These are phyloP conservation scores for Neurospora discreta DNA, from an alignment of 495 filamentous ascomycete genomes.

Conservation along the genomic window DNA sequence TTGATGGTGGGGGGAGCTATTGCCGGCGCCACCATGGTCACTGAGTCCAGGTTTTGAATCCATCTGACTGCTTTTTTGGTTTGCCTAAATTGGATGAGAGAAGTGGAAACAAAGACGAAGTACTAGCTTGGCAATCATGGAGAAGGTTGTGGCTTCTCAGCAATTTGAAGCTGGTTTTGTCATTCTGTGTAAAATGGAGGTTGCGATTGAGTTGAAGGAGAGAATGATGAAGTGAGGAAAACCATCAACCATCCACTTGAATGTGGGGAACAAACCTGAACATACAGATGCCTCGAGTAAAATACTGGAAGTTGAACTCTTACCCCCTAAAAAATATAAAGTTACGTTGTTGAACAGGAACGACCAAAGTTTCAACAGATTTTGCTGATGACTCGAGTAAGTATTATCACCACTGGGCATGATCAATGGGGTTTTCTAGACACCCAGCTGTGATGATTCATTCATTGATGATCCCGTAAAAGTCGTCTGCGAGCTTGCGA, in stretches of 20 bases:
- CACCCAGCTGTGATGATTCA: neutral
- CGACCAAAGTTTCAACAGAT: too few relatives aligned
- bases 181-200: neutral
- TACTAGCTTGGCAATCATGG: neutral
- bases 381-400: too few relatives aligned
- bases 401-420: neutral
- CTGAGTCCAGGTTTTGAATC: neutral
- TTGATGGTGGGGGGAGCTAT: neutral
- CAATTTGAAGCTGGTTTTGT: neutral
- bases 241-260: neutral
- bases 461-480: neutral
- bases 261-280: neutral
- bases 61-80: neutral
- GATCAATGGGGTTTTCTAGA: neutral
- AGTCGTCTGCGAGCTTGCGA: neutral
- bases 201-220: neutral
- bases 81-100: neutral
- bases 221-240: neutral
- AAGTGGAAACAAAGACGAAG: too few relatives aligned
- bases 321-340: too few relatives aligned
- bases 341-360: neutral
- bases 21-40: neutral
- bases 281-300: neutral
- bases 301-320: neutral
- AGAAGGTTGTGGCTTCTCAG: neutral